Conservation (phyloP, 345 rosid genomes). For the Pistacia atlantica region DNA sequence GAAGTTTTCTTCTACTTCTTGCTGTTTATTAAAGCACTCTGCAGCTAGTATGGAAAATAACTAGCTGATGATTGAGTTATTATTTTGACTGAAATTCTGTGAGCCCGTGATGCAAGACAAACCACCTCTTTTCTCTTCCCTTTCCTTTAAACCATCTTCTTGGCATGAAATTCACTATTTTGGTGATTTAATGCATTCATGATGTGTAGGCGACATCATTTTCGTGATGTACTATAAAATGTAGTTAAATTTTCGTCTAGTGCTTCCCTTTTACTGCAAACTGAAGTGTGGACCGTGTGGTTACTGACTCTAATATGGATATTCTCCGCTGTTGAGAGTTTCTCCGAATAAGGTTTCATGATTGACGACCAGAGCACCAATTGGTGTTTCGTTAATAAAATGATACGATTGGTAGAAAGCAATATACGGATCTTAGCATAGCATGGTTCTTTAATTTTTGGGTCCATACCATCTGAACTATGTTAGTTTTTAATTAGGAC, state of each 20-base stretch:
- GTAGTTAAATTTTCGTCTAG: too few relatives aligned
- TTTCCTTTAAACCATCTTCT: not conserved
- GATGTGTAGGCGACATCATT: not conserved
- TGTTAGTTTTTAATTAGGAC: not conserved
- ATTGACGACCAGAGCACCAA: not conserved
- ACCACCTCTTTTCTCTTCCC: not conserved
- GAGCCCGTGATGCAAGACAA: not conserved
- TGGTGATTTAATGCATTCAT: not conserved
- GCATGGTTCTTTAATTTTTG: too few relatives aligned
- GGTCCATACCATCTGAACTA: too few relatives aligned
- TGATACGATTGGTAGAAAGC: too few relatives aligned
- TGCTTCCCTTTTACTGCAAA: not conserved
- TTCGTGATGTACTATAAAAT: too few relatives aligned
- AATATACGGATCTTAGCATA: too few relatives aligned
- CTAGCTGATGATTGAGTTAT: too few relatives aligned
- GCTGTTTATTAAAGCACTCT: too few relatives aligned
- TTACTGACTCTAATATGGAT: not conserved
- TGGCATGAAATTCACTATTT: not conserved
- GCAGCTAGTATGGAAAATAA: too few relatives aligned
- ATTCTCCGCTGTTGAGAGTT: not conserved
- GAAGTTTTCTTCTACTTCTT: not conserved
- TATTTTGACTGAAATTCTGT: too few relatives aligned
- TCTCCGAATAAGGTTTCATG: not conserved
- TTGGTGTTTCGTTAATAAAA: not conserved
- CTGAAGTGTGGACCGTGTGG: not conserved